phyloP scores from a whole-genome alignment of 306 rosid genomes.

The Fragaria nilgerrensis region DNA sequence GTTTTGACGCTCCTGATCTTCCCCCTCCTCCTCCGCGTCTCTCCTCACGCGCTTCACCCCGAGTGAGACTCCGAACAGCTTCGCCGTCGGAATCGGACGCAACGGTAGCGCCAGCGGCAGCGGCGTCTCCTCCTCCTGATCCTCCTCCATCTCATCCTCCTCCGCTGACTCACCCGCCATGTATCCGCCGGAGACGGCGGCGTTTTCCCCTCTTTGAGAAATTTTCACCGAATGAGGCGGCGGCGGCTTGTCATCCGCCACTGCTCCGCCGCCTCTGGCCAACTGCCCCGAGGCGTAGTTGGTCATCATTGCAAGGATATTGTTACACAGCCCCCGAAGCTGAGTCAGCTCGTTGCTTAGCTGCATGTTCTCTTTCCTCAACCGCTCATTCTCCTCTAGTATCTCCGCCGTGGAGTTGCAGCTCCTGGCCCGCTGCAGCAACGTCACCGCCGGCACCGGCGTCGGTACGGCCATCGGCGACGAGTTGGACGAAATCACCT shows the following conservation, averaged over 20 bases:
- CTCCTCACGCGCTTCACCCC: conserved; percentile 61
- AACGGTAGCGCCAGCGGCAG: conserved; percentile 13
- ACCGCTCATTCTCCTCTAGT: conserved; percentile 75
- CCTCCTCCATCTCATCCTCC: conserved; percentile 3
- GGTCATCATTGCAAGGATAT: conserved; percentile 64
- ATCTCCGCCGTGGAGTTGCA: conserved; percentile 68
- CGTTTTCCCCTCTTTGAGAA: conserved; percentile 16
- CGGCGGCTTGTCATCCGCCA: conserved; percentile 28
- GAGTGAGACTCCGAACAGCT: conserved; percentile 80
- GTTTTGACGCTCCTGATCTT: conserved; percentile 31
- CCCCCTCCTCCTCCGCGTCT: conserved; percentile 43
- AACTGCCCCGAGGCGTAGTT: conserved; percentile 62
- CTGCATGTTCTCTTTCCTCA: conserved; percentile 77
- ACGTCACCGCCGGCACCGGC: conserved; percentile 19
- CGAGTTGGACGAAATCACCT: conserved; percentile 82
- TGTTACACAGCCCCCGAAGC: conserved; percentile 69
- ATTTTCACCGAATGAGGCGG: conserved; percentile 32
- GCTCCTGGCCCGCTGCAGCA: conserved; percentile 46
- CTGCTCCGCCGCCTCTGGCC: conserved; percentile 29
- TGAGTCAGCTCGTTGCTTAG: conserved; percentile 75
- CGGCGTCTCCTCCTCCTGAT: neutral
- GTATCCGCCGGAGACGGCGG: neutral
- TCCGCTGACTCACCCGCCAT: conserved; percentile 3
- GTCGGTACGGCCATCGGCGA: conserved; percentile 46
- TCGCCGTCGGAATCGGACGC: conserved; percentile 33